phyloP scores from a whole-genome alignment of 371 early-diverging fungal genomes.

The Mucor ambiguus region DNA sequence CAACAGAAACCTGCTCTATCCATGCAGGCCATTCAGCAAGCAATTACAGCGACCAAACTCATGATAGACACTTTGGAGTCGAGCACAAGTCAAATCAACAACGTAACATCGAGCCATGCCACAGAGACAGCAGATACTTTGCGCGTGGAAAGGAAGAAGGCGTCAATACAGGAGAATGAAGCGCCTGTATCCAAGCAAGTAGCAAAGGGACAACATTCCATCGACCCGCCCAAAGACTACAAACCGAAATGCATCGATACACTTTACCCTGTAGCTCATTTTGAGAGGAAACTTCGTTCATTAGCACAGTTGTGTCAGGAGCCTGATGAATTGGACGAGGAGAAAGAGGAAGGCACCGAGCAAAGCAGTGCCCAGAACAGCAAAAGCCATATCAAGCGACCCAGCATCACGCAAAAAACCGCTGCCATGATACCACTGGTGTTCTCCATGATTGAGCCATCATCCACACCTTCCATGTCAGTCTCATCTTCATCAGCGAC shows the following conservation, averaged over 20 bases:
- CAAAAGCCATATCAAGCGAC: not conserved
- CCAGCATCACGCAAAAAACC: slow-evolving; percentile 11
- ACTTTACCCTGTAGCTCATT: slow-evolving; percentile 43
- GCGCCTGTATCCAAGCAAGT: not conserved
- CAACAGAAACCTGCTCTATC: slow-evolving; percentile 25
- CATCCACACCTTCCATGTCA: not conserved
- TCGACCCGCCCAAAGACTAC: slow-evolving; percentile 6
- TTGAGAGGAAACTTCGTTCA: slow-evolving; percentile 45
- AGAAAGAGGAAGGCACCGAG: not conserved
- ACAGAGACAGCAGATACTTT: not conserved
- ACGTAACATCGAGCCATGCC: not conserved
- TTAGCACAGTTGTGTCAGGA: slow-evolving; percentile 47
- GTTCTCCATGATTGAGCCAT: slow-evolving; percentile 33
- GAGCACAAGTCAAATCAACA: slow-evolving; percentile 23
- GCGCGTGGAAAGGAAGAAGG: not conserved
- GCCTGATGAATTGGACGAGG: slow-evolving; percentile 17
- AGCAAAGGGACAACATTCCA: not conserved
- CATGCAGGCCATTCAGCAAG: slow-evolving; percentile 40
- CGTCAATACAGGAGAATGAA: not conserved
- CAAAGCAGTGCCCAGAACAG: not conserved
- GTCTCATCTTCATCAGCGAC: not conserved
- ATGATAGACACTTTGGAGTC: slow-evolving; percentile 47
- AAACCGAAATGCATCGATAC: slow-evolving; percentile 47
- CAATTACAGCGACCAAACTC: slow-evolving; percentile 31
- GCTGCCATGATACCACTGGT: slow-evolving; percentile 36